Base-by-base conservation (phyloP, 2,329 filamentous ascomycete genomes). In the Colletotrichum gigasporum region DNA sequence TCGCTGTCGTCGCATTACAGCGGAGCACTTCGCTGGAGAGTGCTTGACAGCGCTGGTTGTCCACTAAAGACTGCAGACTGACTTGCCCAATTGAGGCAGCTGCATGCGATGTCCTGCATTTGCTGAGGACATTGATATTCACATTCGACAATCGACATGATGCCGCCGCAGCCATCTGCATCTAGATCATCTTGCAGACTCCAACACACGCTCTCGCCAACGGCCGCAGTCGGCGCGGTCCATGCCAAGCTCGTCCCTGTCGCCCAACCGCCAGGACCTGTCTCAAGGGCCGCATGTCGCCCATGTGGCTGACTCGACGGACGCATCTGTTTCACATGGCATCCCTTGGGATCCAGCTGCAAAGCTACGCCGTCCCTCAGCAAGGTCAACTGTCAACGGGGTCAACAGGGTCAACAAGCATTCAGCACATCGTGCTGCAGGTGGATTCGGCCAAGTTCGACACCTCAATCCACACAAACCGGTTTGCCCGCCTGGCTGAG, bases 231-330 rank as follows among this genome's bases (percentile, higher is more conserved):
- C 35, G 35, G 12, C 14, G n/a, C 35, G 35, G n/a, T 26, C 11
- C 41, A 18, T 30, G 41, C 41, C 51, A 61, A 53, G 47, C 39
- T n/a, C n/a, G 18, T 48, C 42, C 61, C 41, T 39, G 32, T 7
- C 47, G 47, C 39, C 41, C 32, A 42, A 53, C 56, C 35, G 22
- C 55, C 26, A 51, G 59, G 55, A 28, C 34, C 11, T 55, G 61
- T 64, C 56, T 42, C 61, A 48, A 28, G 61, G 12, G 10, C 12
- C 34, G 32, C 39, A 28, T 26, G 12, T 42, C 26, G 28, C 28
- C 53, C 52, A 42, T 48, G 48, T 18, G 32, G 35, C 56, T 47
- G 26, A 39, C 42, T 47, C 32, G 44, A 48, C 39, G 30, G 30
- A 22, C 18, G 45, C 39, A 34, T 45, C 37, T 10, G 34, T 44